A percentile compares a stretch with the other conserved stretches of the same genome.
Evolutionary conservation across 2,329 filamentous ascomycete species (phyloP).

Genomic region (Parastagonospora nodorum): DNA sequence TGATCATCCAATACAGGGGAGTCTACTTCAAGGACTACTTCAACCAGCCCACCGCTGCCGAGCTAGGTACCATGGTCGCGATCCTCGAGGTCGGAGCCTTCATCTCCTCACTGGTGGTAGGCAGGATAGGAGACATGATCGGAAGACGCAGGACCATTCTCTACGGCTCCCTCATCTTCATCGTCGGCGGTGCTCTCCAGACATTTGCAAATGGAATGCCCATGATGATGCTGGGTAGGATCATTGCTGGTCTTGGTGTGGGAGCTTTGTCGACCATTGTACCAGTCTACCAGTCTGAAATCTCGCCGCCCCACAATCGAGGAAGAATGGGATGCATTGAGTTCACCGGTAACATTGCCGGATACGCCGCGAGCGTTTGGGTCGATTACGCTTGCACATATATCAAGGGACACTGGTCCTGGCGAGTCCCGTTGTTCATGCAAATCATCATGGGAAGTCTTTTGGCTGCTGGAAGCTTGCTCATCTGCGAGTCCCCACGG

Average conservation of each 20-base stretch:
- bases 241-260: slow-evolving; percentile 58
- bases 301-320: slow-evolving; percentile 90
- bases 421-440: slow-evolving; percentile 87
- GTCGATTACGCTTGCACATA: slow-evolving; percentile 97
- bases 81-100: slow-evolving; percentile 95
- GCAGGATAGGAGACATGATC: slow-evolving; percentile 87
- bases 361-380: slow-evolving; percentile 96
- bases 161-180: slow-evolving; percentile 89
- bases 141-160: slow-evolving; percentile 88
- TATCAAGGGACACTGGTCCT: slow-evolving; percentile 83
- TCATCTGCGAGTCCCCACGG: slow-evolving; percentile 97
- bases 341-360: slow-evolving; percentile 95
- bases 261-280: slow-evolving; percentile 58
- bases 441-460: slow-evolving; percentile 94
- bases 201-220: slow-evolving; percentile 79
- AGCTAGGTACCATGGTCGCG: slow-evolving; percentile 96
- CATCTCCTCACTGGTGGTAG: slow-evolving; percentile 83
- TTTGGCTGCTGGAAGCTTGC: slow-evolving; percentile 80
- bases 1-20: slow-evolving; percentile 62
- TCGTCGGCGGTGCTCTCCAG: slow-evolving; percentile 82
- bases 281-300: slow-evolving; percentile 60
- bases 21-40: slow-evolving; percentile 91
- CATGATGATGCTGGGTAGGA: slow-evolving; percentile 72
- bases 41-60: slow-evolving; percentile 80
- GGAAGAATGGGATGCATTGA: slow-evolving; percentile 97